These are phyloP conservation scores for Amanita rubescens DNA, from an alignment of 768 basidiomycete species.

Conservation along the genomic window DNA sequence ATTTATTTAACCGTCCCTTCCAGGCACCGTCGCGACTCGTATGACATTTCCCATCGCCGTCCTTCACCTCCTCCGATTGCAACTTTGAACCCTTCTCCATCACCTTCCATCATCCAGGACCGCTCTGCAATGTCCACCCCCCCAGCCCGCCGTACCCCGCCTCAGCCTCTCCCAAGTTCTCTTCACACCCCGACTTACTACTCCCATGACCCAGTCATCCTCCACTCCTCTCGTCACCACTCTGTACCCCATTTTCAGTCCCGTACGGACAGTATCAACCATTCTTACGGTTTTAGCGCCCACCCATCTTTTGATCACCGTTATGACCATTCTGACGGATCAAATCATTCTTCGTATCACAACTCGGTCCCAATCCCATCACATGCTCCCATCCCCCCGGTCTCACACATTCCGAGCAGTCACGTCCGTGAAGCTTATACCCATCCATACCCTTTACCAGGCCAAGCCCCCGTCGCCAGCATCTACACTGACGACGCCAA, in stretches of 20 bases:
- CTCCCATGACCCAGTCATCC: slow-evolving; percentile 3
- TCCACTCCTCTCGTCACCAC: slow-evolving; percentile 9
- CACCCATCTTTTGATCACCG: slow-evolving; percentile 16
- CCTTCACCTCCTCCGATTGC: slow-evolving; percentile 9
- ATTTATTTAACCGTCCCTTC: slow-evolving; percentile 20
- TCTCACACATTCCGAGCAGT: slow-evolving; percentile 10
- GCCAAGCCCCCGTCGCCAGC: slow-evolving; percentile 25
- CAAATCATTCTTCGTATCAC: slow-evolving; percentile 16
- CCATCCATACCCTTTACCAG: slow-evolving; percentile 26
- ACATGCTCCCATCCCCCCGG: slow-evolving; percentile 13
- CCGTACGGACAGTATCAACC: slow-evolving; percentile 7
- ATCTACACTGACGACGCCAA: slow-evolving; percentile 71
- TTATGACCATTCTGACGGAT: slow-evolving; percentile 14
- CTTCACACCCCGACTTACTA: slow-evolving; percentile 9
- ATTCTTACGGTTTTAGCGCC: slow-evolving; percentile 4
- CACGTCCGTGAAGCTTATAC: slow-evolving; percentile 17
- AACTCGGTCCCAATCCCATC: slow-evolving; percentile 11
- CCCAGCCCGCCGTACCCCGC: slow-evolving; percentile 5
- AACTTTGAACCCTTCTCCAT: slow-evolving; percentile 8
- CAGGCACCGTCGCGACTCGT: slow-evolving; percentile 24
- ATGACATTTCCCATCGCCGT: slow-evolving; percentile 10
- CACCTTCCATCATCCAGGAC: slow-evolving; percentile 8
- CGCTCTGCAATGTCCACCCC: slow-evolving; percentile 8
- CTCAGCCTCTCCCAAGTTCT: slow-evolving; percentile 8
- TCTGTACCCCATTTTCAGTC: slow-evolving; percentile 13